phyloP scores from a whole-genome alignment of 2,329 filamentous ascomycete genomes.

The Hymenoscyphus scutula region DNA sequence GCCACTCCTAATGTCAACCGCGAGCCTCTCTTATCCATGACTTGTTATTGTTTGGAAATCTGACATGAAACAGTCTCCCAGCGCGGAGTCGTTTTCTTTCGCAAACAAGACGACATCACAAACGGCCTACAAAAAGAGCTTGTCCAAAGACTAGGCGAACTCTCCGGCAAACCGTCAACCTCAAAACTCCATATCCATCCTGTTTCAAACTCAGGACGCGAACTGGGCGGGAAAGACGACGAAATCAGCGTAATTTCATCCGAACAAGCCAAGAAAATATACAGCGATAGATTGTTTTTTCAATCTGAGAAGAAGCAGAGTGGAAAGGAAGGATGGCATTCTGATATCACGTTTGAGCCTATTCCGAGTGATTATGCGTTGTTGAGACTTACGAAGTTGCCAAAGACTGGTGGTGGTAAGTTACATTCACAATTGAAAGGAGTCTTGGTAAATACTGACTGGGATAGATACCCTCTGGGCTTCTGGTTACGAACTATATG shows the following conservation, averaged over 20 bases:
- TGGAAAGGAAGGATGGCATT: slow-evolving; percentile 53
- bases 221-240: slow-evolving; percentile 53
- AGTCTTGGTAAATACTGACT: background rate
- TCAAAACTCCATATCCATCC: slow-evolving; percentile 62
- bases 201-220: slow-evolving; percentile 51
- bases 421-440: background rate
- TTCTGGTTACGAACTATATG: slow-evolving; percentile 63
- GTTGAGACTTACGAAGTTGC: slow-evolving; percentile 31
- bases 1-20: no score
- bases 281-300: slow-evolving; percentile 41
- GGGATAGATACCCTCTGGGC: slow-evolving; percentile 62
- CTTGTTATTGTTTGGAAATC: background rate
- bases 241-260: slow-evolving; percentile 65
- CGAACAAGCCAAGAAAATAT: slow-evolving; percentile 50
- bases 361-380: slow-evolving; percentile 62
- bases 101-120: slow-evolving; percentile 58
- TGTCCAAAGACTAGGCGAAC: slow-evolving; percentile 57
- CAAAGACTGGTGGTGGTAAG: slow-evolving; percentile 35
- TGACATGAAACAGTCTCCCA: slow-evolving; percentile 53
- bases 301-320: slow-evolving; percentile 45
- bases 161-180: slow-evolving; percentile 54
- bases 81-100: slow-evolving; percentile 69
- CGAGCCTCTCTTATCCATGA: background rate
- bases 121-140: slow-evolving; percentile 66
- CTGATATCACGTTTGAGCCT: slow-evolving; percentile 64